A percentile compares a stretch with the other conserved stretches of the same genome.
These are phyloP conservation scores for Telfairia occidentalis DNA, from an alignment of 331 rosid species.

Conservation along the genomic window DNA sequence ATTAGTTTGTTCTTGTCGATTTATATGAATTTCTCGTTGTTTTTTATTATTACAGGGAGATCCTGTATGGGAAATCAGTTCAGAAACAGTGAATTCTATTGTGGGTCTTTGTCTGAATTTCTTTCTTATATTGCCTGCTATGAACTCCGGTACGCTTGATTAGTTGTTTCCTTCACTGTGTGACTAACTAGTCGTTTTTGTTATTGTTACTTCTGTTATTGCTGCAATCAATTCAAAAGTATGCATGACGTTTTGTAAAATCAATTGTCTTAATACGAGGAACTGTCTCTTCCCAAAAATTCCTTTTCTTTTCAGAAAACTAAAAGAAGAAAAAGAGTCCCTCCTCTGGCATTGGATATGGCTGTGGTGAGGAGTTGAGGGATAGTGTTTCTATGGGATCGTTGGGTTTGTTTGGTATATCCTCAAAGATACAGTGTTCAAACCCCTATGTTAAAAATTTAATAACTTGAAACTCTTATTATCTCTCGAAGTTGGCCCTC, in stretches of 20 bases:
- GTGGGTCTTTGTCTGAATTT: slow-evolving; percentile 78
- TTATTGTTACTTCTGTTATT: not conserved
- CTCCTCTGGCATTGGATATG: not conserved
- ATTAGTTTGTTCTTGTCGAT: no score
- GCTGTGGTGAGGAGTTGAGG: not conserved
- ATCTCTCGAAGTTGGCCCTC: not conserved
- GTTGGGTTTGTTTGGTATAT: not conserved
- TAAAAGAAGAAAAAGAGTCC: not conserved
- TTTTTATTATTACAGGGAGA: slow-evolving; percentile 46
- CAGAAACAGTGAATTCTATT: slow-evolving; percentile 62
- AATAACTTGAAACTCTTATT: not conserved
- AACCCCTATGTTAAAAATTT: not conserved
- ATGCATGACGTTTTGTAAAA: not conserved
- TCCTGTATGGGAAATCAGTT: slow-evolving; percentile 89
- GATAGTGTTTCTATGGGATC: not conserved
- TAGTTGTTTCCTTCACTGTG: not conserved
- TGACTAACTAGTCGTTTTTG: not conserved
- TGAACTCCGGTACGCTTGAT: slow-evolving; percentile 56
- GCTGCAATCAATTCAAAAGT: not conserved
- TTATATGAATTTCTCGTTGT: slow-evolving; percentile 2
- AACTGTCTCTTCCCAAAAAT: not conserved
- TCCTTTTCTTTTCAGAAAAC: not conserved
- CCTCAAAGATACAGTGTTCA: not conserved
- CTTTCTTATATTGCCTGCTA: slow-evolving; percentile 67
- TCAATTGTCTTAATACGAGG: not conserved